Conservation (phyloP, 768 basidiomycete genomes). For the Daedaleopsis sinensis region DNA sequence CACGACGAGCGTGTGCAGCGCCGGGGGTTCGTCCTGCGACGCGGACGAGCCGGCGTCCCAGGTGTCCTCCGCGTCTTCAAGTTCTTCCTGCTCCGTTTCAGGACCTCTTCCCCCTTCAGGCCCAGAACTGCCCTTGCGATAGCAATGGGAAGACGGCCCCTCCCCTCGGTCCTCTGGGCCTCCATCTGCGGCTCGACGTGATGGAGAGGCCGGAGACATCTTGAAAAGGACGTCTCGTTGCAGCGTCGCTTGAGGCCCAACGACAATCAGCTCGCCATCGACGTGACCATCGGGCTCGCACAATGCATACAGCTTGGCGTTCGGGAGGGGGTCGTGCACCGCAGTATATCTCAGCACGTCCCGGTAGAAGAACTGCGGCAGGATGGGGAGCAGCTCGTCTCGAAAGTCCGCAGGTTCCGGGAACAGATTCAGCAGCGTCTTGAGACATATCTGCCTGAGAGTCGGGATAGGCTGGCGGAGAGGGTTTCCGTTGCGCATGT, state of each 20-base stretch:
- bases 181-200: neutral
- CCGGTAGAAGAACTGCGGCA: slow-evolving; percentile 63
- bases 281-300: slow-evolving; percentile 54
- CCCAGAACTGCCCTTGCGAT: neutral
- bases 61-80: slow-evolving; percentile 8
- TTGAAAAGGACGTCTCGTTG: slow-evolving; percentile 45
- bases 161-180: slow-evolving; percentile 4
- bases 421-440: slow-evolving; percentile 39
- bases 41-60: slow-evolving; percentile 23
- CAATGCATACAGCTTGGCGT: slow-evolving; percentile 51
- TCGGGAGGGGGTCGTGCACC: slow-evolving; percentile 56
- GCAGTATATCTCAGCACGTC: slow-evolving; percentile 61
- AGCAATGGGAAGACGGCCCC: neutral
- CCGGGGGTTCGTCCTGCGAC: slow-evolving; percentile 15
- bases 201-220: neutral
- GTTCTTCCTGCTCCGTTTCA: neutral
- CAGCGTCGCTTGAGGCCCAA: slow-evolving; percentile 54
- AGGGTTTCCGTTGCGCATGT: slow-evolving; percentile 1
- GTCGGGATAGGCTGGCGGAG: slow-evolving; percentile 44
- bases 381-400: slow-evolving; percentile 47
- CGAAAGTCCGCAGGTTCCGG: slow-evolving; percentile 44
- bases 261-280: slow-evolving; percentile 65
- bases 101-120: neutral
- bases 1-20: slow-evolving; percentile 52
- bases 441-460: slow-evolving; percentile 61